Evolutionary conservation across 2,329 filamentous ascomycete species (phyloP).

Genomic region (Neopestalotiopsis sp.): DNA sequence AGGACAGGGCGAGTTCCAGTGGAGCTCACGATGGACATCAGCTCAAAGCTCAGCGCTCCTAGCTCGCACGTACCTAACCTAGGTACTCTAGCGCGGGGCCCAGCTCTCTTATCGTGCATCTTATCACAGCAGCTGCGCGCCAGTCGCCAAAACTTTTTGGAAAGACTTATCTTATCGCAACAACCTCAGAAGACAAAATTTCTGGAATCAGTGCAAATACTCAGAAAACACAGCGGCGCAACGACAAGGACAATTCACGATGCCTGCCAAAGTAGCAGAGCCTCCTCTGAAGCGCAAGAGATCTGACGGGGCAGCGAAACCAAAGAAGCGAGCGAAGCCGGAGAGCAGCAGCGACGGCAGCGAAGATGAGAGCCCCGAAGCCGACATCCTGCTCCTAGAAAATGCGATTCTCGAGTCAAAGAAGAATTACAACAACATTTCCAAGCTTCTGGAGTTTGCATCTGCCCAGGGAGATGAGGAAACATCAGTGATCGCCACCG

Average conservation of each 20-base stretch:
- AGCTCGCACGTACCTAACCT: not conserved
- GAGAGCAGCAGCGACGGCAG: slow-evolving; percentile 52
- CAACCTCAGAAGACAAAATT: not conserved
- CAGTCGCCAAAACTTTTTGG: not conserved
- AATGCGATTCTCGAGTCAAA: slow-evolving; percentile 82
- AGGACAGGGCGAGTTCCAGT: not conserved
- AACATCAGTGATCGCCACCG: slow-evolving; percentile 70
- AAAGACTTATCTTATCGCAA: slow-evolving; percentile 6
- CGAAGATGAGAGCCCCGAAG: slow-evolving; percentile 57
- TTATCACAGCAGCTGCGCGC: not conserved
- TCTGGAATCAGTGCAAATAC: not conserved
- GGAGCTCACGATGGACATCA: not conserved
- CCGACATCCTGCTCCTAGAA: slow-evolving; percentile 77
- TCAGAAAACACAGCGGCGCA: not conserved
- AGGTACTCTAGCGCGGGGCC: not conserved
- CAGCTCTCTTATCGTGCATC: not conserved
- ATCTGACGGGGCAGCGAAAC: slow-evolving; percentile 45
- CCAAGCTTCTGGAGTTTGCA: slow-evolving; percentile 69
- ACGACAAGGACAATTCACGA: slow-evolving; percentile 23
- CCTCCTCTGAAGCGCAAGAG: slow-evolving; percentile 60
- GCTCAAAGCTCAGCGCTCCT: not conserved
- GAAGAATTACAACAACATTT: slow-evolving; percentile 92
- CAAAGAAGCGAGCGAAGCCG: slow-evolving; percentile 58
- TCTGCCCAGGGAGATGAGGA: slow-evolving; percentile 57
- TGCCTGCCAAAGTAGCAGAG: slow-evolving; percentile 33